These are phyloP conservation scores for Spatholobus suberectus DNA, from an alignment of 306 rosid genomes.

Conservation along the genomic window DNA sequence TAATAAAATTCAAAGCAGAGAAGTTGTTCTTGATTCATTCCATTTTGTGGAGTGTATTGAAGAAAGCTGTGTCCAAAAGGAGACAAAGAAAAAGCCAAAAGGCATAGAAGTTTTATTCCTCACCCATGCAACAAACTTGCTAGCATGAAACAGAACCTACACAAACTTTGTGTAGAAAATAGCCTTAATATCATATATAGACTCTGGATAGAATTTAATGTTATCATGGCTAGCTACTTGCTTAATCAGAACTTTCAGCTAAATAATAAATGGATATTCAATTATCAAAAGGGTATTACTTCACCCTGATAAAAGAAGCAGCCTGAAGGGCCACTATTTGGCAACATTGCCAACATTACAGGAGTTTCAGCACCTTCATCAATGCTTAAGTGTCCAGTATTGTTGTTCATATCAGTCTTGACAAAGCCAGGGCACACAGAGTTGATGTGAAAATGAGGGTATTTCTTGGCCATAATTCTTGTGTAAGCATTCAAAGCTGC, in stretches of 20 bases:
- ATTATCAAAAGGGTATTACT: constrained; percentile 41
- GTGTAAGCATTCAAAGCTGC: constrained; percentile 56
- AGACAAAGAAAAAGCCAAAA: no score
- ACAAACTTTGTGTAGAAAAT: neutral
- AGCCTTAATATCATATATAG: neutral
- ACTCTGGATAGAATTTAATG: neutral
- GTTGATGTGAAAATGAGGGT: constrained; percentile 42
- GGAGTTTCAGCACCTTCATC: constrained; percentile 53
- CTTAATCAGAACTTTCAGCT: neutral
- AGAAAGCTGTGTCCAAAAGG: neutral
- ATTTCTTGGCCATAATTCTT: constrained; percentile 48
- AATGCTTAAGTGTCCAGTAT: constrained; percentile 43
- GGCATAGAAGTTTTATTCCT: neutral
- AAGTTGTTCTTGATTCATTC: neutral
- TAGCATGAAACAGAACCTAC: neutral
- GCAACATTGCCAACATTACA: constrained; percentile 44
- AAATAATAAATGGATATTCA: neutral
- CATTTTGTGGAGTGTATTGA: neutral
- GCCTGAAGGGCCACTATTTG: constrained; percentile 41
- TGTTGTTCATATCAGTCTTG: constrained; percentile 49
- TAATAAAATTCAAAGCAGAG: neutral
- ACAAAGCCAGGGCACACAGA: constrained; percentile 56
- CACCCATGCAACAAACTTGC: neutral
- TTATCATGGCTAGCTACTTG: neutral
- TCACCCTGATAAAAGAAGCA: constrained; percentile 43